Base-by-base conservation (phyloP, 1,139 yeast genomes). In the Saccharomycopsis phalli region DNA sequence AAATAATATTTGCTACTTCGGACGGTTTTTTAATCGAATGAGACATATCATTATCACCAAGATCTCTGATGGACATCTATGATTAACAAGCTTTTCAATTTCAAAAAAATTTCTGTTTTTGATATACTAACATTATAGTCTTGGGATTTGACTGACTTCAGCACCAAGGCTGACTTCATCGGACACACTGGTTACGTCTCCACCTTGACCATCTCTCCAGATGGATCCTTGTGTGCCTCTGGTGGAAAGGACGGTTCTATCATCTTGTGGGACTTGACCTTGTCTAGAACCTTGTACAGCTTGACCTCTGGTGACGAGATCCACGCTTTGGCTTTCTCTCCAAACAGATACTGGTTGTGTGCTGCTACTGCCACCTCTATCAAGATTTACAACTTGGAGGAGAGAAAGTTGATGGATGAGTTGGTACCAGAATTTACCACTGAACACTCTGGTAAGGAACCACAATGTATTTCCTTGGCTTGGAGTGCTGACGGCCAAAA, bases 401-500 rank as follows among this genome's bases (percentile, higher is more conserved):
- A 84, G 74, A 82, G 94, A 74, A 73, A 74, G 60, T 76, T 88
- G 68, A 87, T 88, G 71, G 98, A 91, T 66, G 97, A 91, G 77
- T 84, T 91, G 73, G 87, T 83, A 76, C 96, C 97, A 66, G 98
- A 91, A 75, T 84, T 86, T 64, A 84, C 93, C 63, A 78, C 81
- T 61, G 79, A 82, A 61, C 59, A 65, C 54, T 78, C 80, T 72
- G 88, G 94, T 60, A 84, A 86, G 77, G 95, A 86, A 74, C 98
- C 98, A 66, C 95, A 87, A 71, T 94, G 95, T 67, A 75, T 91
- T 68, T 88, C 97, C 56, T 81, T 91, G 67, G 87, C 96, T 67
- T 91, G 99, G 99, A 88, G 97, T 62, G 94, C 95, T 70, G 98
- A 91, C 63, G 98, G 98, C 69, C 97, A 88, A 79, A 87, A 84